Conservation (phyloP, 106 monocot species). For the Cymbidium sinense region DNA sequence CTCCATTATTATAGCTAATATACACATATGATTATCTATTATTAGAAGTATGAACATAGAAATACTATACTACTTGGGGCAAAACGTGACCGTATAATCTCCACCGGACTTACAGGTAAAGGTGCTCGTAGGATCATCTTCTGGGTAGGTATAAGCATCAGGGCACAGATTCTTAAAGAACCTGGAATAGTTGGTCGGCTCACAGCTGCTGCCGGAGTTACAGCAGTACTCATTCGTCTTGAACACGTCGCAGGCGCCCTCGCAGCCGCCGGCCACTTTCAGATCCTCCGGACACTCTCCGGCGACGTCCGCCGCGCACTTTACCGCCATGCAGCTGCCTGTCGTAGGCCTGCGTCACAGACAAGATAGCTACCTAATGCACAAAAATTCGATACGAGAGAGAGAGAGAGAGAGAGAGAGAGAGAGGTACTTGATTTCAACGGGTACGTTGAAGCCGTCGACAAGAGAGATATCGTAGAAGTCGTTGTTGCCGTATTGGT, state of each 20-base stretch:
- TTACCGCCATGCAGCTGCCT: background rate
- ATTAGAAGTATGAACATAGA: too few species aligned
- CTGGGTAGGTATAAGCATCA: conserved; percentile 23
- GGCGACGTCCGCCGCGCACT: conserved; percentile 27
- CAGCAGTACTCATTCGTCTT: conserved; percentile 37
- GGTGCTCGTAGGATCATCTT: conserved; percentile 16
- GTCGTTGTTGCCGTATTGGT: conserved; percentile 14
- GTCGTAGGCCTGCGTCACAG: conserved; percentile 1
- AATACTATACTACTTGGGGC: conserved; percentile 8
- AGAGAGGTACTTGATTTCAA: background rate
- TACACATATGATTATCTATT: too few species aligned
- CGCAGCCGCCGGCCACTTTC: conserved; percentile 33
- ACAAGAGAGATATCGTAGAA: conserved; percentile 31
- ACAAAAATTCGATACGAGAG: too few species aligned
- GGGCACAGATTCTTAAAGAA: conserved; percentile 35
- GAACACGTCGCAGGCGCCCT: conserved; percentile 38
- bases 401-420: background rate
- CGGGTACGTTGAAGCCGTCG: conserved; percentile 37
- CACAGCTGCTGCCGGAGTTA: conserved; percentile 15
- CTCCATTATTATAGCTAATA: too few species aligned
- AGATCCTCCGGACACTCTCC: conserved; percentile 32
- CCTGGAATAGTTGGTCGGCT: conserved; percentile 22
- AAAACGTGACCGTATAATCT: conserved; percentile 27
- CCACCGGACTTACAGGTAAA: conserved; percentile 19
- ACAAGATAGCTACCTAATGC: background rate